Evolutionary conservation across 768 basidiomycete genomes (phyloP), one percentile per base, ranked within the genome.

Genomic region (Mycena crocata): DNA sequence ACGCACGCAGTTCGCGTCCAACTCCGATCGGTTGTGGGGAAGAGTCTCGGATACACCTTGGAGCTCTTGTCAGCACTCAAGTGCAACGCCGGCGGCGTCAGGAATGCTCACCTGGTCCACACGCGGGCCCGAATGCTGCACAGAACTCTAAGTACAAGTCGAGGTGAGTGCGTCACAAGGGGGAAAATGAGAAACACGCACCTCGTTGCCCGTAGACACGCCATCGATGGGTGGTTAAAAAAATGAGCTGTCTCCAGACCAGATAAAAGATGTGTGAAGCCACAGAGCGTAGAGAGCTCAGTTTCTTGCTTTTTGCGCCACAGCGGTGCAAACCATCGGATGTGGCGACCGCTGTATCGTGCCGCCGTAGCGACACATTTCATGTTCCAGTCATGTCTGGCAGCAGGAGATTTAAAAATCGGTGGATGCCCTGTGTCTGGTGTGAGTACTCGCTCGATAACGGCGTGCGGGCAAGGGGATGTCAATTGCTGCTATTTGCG

Each of bases 111-210:
- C 50, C 42, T 28, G 35, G 1, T 40, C 34, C 32, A 19, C 56
- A 12, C 54, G 54, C 49, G 58, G 52, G 13, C 46, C 37, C 39
- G 40, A 49, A 42, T 19, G 42, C 17, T 8, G 42, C 14, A n/a
- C 32, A 15, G 3, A 15, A 30, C 30, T 15, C 54, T 40, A 30
- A 32, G 46, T 14, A 46, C n/a, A n/a, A n/a, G n/a, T n/a, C n/a
- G n/a, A 59, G 40, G 3, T 7, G 17, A 42, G 17, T n/a, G 19
- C 40, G 44, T 56, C 61, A 49, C 55, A 49, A 39, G 24, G 13
- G 50, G 50, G 10, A 5, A 69, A 54, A 69, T 69, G 64, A 69
- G 66, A 66, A 69, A 69, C 68, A 69, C 68, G 68, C 68, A 62
- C 68, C 44, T 32, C 39, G 3, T 52, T n/a, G 64, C 42, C 37